Conservation (phyloP, 345 rosid species). For the Hirschfeldia incana region DNA sequence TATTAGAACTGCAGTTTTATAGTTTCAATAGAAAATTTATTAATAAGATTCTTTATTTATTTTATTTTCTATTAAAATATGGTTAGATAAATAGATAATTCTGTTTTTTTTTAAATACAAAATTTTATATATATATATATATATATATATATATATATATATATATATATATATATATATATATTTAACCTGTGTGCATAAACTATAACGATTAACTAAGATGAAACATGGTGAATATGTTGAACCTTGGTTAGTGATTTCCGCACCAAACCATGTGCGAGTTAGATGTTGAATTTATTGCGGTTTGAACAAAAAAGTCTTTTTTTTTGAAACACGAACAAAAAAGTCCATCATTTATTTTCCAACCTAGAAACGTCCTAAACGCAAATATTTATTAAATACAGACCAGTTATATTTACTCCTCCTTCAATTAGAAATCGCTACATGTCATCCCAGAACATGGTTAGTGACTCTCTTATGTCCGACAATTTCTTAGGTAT, state of each 20-base stretch:
- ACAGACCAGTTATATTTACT: background rate
- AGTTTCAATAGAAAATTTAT: too few relatives aligned
- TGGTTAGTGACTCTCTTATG: background rate
- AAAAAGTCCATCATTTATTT: conserved; percentile 3
- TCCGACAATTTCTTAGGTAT: conserved; percentile 2
- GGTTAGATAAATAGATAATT: too few relatives aligned
- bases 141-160: too few relatives aligned
- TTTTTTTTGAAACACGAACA: background rate
- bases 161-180: too few relatives aligned
- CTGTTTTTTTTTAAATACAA: too few relatives aligned
- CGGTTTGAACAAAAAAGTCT: conserved; percentile 8
- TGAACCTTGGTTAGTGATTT: background rate
- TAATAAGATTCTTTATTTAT: too few relatives aligned
- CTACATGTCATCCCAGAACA: conserved; percentile 14
- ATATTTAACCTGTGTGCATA: too few relatives aligned
- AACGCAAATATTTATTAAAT: conserved; percentile 11
- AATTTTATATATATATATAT: too few relatives aligned
- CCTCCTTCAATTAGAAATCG: conserved; percentile 6
- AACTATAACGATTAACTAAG: too few relatives aligned
- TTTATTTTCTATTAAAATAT: too few relatives aligned
- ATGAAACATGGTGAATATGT: too few relatives aligned
- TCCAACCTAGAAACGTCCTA: conserved; percentile 6
- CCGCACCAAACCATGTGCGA: conserved; percentile 35
- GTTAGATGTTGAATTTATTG: conserved; percentile 38
- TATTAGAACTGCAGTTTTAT: too few relatives aligned